phyloP scores from a whole-genome alignment of 306 rosid species.

The Cyclanthera cordifolia region DNA sequence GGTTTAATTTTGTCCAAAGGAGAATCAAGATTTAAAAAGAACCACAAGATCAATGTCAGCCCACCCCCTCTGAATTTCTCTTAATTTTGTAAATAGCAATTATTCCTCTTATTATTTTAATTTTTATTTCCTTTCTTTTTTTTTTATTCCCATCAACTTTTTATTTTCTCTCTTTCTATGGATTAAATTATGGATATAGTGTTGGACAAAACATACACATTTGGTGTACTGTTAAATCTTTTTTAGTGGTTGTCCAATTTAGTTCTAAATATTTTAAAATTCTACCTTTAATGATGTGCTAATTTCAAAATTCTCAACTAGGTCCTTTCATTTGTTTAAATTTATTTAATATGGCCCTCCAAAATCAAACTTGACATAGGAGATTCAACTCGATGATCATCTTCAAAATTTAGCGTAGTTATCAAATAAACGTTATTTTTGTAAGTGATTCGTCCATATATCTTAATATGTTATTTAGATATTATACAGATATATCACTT shows the following conservation, averaged over 20 bases:
- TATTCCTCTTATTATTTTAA: background rate
- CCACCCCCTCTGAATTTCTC: conserved; percentile 26
- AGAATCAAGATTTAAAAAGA: background rate
- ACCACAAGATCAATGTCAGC: conserved; percentile 18
- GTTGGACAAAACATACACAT: background rate
- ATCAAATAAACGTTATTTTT: no score
- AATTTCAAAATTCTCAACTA: no score
- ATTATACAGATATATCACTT: no score
- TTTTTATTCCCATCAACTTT: background rate
- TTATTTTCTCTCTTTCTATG: no score
- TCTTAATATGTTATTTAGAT: no score
- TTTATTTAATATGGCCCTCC: background rate
- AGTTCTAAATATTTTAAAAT: no score
- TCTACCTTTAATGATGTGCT: background rate
- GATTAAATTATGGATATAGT: background rate
- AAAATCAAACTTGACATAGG: background rate
- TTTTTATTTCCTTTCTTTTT: background rate
- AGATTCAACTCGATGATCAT: no score
- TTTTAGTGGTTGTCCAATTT: background rate
- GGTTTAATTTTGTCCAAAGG: background rate
- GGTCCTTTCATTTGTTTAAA: no score
- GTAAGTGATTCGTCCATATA: no score
- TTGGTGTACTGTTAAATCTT: no score
- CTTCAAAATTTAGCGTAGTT: no score
- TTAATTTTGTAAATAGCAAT: background rate